Percentiles rank a stretch among this genome's conserved stretches.
phyloP scores from a whole-genome alignment of 2,329 filamentous ascomycete genomes.

The Penicillium occitanis region DNA sequence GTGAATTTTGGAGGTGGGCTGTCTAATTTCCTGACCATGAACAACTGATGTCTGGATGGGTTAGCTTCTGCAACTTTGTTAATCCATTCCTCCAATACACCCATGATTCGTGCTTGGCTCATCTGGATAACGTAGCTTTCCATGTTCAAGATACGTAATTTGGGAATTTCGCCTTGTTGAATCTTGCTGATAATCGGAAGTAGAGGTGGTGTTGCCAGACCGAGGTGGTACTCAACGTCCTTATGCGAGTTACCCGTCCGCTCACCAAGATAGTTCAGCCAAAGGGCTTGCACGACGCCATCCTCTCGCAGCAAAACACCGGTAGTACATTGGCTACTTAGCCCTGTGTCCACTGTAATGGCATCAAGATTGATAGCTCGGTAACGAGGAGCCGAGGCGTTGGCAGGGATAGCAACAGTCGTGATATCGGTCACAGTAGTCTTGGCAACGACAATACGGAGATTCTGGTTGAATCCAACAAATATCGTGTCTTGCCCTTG shows the following conservation, averaged over 20 bases:
- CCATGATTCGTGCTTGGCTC: slow-evolving; percentile 96
- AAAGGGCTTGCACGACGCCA: slow-evolving; percentile 89
- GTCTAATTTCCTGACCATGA: slow-evolving; percentile 93
- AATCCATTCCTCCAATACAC: slow-evolving; percentile 94
- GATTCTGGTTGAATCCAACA: slow-evolving; percentile 96
- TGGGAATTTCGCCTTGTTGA: slow-evolving; percentile 73
- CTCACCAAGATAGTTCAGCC: slow-evolving; percentile 96
- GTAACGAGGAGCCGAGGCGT: slow-evolving; percentile 86
- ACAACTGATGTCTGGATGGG: slow-evolving; percentile 89
- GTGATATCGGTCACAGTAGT: slow-evolving; percentile 97
- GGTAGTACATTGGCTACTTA: slow-evolving; percentile 88
- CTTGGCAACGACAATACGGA: slow-evolving; percentile 87
- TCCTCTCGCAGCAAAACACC: slow-evolving; percentile 88
- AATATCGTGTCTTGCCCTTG: slow-evolving; percentile 95
- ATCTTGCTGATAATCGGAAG: slow-evolving; percentile 87
- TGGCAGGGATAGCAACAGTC: slow-evolving; percentile 92
- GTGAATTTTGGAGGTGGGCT: slow-evolving; percentile 53
- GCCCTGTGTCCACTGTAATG: slow-evolving; percentile 91
- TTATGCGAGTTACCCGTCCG: slow-evolving; percentile 74
- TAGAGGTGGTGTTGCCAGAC: slow-evolving; percentile 82
- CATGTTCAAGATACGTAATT: slow-evolving; percentile 85
- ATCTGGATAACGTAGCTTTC: slow-evolving; percentile 95
- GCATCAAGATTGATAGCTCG: slow-evolving; percentile 94
- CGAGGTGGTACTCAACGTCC: slow-evolving; percentile 95
- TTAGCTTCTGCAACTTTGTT: slow-evolving; percentile 84